Percentiles rank a stretch among this genome's conserved stretches.
phyloP scores from a whole-genome alignment of 306 rosid species.

The Abrus precatorius region DNA sequence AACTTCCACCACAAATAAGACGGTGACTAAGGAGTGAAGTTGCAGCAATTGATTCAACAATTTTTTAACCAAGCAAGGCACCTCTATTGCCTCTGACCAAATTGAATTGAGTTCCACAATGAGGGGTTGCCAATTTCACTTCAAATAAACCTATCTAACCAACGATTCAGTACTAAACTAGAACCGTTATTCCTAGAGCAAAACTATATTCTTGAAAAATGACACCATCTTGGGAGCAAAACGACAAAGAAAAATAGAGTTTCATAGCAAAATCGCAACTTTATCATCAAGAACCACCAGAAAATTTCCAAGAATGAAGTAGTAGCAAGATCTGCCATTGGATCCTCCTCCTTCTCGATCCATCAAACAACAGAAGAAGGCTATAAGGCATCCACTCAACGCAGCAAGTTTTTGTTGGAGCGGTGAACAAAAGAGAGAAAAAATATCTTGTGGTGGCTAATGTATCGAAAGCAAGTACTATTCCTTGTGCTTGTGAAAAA shows the following conservation, averaged over 20 bases:
- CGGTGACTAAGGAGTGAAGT: slow-evolving; percentile 76
- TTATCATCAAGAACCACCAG: slow-evolving; percentile 37
- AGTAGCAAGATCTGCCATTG: slow-evolving; percentile 85
- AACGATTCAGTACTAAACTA: slow-evolving; percentile 37
- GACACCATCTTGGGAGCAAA: slow-evolving; percentile 44
- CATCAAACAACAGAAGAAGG: slow-evolving; percentile 50
- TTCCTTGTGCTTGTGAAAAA: too few species aligned
- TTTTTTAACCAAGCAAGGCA: slow-evolving; percentile 18
- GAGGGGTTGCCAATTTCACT: slow-evolving; percentile 22
- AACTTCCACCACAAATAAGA: slow-evolving; percentile 67
- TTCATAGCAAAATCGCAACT: slow-evolving; percentile 44
- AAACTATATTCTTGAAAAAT: slow-evolving; percentile 31
- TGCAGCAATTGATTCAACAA: slow-evolving; percentile 91
- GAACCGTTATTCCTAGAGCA: slow-evolving; percentile 35
- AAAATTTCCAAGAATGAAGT: slow-evolving; percentile 64
- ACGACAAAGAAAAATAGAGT: slow-evolving; percentile 24
- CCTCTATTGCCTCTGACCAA: slow-evolving; percentile 40
- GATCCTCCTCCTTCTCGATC: slow-evolving; percentile 87
- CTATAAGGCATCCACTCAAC: not conserved
- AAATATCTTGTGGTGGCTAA: too few species aligned
- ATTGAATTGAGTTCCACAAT: slow-evolving; percentile 34
- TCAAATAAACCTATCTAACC: slow-evolving; percentile 29
- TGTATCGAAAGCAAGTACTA: too few species aligned
- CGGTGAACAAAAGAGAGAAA: too few species aligned
- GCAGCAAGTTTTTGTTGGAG: too few species aligned